A percentile compares a stretch with the other conserved stretches of the same genome.
Conservation (phyloP, 768 basidiomycete species). For the Pisolithus orientalis region DNA sequence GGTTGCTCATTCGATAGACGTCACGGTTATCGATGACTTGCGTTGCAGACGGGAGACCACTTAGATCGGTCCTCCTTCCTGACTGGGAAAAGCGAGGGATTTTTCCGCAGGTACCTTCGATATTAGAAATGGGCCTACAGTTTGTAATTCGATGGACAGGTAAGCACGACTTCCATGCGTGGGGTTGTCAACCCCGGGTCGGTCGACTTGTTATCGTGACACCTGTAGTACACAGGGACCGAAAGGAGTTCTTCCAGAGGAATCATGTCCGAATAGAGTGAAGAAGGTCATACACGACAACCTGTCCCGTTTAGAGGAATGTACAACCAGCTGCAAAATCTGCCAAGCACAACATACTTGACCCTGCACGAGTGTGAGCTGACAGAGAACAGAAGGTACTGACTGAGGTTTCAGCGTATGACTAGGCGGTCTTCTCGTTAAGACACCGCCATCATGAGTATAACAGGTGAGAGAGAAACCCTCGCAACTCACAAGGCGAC, state of each 20-base stretch:
- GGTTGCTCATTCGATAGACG: too few relatives aligned
- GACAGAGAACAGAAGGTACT: neutral
- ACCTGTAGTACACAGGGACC: too few relatives aligned
- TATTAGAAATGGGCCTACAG: too few relatives aligned
- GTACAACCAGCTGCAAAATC: neutral
- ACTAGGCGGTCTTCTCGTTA: slow-evolving; percentile 23
- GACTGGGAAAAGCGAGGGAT: too few relatives aligned
- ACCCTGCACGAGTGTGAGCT: slow-evolving; percentile 12
- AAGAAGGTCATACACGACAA: neutral
- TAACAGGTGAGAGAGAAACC: neutral
- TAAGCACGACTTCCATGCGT: too few relatives aligned
- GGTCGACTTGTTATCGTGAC: too few relatives aligned
- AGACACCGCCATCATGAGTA: slow-evolving; percentile 3
- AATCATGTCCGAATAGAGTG: neutral
- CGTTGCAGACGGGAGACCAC: too few relatives aligned
- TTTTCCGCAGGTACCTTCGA: too few relatives aligned
- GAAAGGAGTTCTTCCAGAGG: neutral
- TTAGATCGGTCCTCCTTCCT: too few relatives aligned
- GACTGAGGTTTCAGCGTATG: slow-evolving; percentile 21
- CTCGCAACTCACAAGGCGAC: slow-evolving; percentile 18
- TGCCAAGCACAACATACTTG: neutral
- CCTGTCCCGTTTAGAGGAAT: neutral
- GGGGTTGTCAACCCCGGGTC: too few relatives aligned
- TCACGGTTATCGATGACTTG: too few relatives aligned
- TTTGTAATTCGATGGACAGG: too few relatives aligned